Base-by-base conservation (phyloP, 2,329 filamentous ascomycete species). In the Chaetomium sp. region DNA sequence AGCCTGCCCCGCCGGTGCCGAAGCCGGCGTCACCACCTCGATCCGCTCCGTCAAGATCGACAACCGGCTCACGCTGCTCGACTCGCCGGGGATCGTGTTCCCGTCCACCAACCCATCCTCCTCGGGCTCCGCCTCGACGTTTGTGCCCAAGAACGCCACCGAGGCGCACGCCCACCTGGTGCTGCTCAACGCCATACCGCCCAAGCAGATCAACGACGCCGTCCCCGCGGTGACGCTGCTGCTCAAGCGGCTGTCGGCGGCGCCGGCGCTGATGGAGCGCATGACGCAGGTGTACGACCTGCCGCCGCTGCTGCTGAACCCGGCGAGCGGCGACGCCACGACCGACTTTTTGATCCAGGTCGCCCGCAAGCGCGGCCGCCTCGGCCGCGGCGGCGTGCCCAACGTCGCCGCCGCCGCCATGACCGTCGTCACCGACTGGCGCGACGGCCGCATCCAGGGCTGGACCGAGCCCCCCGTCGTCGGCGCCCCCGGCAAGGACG, bases 321-420 rank as follows among this genome's bases (percentile, higher is more conserved):
- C 87, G 63, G 84, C 83, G 12, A 84, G 87, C 69, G 90, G 90
- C 63, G 93, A 97, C 75, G 79, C 87, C 63, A 95, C 92, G 6
- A 96, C 88, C 19, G 92, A 97, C 76, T 98, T 98, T 80, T 80
- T 99, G 42, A 87, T 98, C 61, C 94, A 99, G 76, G 94, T 99
- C 13, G 95, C 95, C 5, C 87, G 95, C 73, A 97, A 97, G 82
- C 86, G 95, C 66, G 95, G 95, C 60, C 84, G 95, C 64, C 83
- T 99, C 19, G 92, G 94, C 58, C 90, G 90, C 71, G 93, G 94
- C 23, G 95, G 95, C 67, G 85, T 98, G 19, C 95, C 95, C 51
- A 99, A 98, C 77, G 78, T 98, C 65, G 83, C 87, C 70, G 88
- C 90, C 61, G 94, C 95, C 8, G 95, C 94, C 68, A 94, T 95